Evolutionary conservation across 257 asterid genomes (phyloP).

Genomic region (Misopates orontium): DNA sequence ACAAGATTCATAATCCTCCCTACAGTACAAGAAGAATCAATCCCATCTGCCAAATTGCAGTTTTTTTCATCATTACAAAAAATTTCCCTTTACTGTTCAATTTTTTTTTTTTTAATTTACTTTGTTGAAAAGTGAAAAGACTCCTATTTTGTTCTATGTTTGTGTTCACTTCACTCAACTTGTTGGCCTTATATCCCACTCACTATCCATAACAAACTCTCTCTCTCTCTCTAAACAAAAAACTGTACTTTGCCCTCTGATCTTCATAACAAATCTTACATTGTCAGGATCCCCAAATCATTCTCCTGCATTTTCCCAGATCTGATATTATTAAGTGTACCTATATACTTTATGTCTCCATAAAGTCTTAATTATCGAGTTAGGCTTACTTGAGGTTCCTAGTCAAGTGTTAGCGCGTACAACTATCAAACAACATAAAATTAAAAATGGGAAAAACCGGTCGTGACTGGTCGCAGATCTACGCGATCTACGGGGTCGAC

Average conservation of each 20-base stretch:
- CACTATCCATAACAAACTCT: neutral
- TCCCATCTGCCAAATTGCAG: slow-evolving; percentile 3
- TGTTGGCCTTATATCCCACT: neutral
- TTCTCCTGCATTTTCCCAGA: slow-evolving; percentile 40
- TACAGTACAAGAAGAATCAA: slow-evolving; percentile 27
- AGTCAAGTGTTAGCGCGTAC: too few relatives aligned
- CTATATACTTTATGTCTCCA: too few relatives aligned
- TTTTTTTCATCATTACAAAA: slow-evolving; percentile 1
- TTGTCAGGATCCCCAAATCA: slow-evolving; percentile 52
- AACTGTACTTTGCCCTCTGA: slow-evolving; percentile 24
- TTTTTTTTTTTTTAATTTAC: slow-evolving; percentile 4
- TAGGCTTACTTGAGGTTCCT: too few relatives aligned
- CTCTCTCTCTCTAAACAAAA: slow-evolving; percentile 6
- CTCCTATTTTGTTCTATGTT: neutral
- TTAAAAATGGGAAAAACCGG: slow-evolving; percentile 69
- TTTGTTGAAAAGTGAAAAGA: neutral
- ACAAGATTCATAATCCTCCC: slow-evolving; percentile 18
- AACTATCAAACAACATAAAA: too few relatives aligned
- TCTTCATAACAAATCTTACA: slow-evolving; percentile 18
- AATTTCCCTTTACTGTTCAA: neutral
- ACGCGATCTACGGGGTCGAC: slow-evolving; percentile 84
- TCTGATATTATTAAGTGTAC: too few relatives aligned
- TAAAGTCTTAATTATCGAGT: too few relatives aligned
- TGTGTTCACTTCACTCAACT: too few relatives aligned
- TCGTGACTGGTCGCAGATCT: slow-evolving; percentile 94